Evolutionary conservation across 2,329 filamentous ascomycete genomes (phyloP).

Genomic region (Penicillium sp.): DNA sequence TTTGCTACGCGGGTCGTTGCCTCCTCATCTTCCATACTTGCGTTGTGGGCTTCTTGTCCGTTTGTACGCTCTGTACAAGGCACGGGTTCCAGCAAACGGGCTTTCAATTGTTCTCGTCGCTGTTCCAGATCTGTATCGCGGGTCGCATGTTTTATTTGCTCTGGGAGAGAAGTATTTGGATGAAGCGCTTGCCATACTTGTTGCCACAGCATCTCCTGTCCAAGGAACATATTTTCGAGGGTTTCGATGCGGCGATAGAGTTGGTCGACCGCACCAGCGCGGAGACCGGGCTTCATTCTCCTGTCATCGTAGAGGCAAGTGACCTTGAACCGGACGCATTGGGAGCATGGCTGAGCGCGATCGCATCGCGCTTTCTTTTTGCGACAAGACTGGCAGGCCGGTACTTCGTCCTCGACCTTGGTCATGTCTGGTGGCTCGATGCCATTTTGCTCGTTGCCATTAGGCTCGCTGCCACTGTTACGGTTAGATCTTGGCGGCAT

Average conservation of each 20-base stretch:
- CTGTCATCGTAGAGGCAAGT: slow-evolving; percentile 44
- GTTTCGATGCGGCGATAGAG: slow-evolving; percentile 40
- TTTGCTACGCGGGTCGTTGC: neutral
- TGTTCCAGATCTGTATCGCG: neutral
- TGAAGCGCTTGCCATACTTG: slow-evolving; percentile 25
- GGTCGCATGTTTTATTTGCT: neutral
- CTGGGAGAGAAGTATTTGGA: slow-evolving; percentile 6
- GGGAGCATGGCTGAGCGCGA: slow-evolving; percentile 51
- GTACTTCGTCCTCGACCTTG: slow-evolving; percentile 24
- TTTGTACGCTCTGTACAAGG: neutral
- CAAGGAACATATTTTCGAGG: slow-evolving; percentile 32
- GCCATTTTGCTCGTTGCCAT: neutral
- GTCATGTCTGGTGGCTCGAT: neutral
- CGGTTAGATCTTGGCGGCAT: neutral
- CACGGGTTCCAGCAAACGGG: neutral
- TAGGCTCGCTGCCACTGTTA: neutral
- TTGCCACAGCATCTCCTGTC: slow-evolving; percentile 30
- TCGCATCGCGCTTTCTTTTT: slow-evolving; percentile 56
- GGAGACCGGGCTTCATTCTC: slow-evolving; percentile 39
- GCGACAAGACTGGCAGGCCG: slow-evolving; percentile 51
- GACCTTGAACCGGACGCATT: slow-evolving; percentile 45
- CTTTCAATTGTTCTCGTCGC: slow-evolving; percentile 2
- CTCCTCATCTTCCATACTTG: neutral
- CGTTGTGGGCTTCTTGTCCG: neutral
- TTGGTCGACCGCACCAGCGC: slow-evolving; percentile 42